Percentiles rank a stretch among this genome's conserved stretches.
phyloP scores from a whole-genome alignment of 2,329 filamentous ascomycete genomes.

The Lasiodiplodia hormozganensis region DNA sequence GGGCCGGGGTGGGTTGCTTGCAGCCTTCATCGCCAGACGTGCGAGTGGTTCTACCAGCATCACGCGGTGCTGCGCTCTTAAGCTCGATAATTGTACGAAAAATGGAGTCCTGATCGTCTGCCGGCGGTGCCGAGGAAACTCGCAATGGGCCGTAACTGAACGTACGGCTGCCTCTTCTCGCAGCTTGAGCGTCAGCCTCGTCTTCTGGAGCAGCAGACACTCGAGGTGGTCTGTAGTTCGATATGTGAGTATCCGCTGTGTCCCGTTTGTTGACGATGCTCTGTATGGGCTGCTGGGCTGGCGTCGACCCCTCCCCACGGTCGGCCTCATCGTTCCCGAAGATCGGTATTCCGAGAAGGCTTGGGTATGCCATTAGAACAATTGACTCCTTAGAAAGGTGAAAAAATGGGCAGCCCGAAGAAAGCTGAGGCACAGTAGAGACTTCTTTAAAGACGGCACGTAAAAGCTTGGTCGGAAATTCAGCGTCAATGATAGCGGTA shows the following conservation, averaged over 20 bases:
- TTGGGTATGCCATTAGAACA: neutral
- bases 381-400: neutral
- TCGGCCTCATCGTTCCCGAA: neutral
- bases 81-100: neutral
- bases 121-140: neutral
- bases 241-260: neutral
- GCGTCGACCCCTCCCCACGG: neutral
- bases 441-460: neutral
- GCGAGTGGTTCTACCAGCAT: no score
- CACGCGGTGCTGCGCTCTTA: neutral
- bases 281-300: neutral
- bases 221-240: neutral
- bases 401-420: neutral
- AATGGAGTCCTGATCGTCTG: neutral
- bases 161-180: neutral
- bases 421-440: neutral
- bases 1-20: neutral
- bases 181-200: neutral
- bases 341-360: neutral
- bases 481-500: neutral
- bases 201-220: neutral
- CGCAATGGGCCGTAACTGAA: neutral
- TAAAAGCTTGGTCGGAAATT: neutral
- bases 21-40: neutral
- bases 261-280: neutral